Evolutionary conservation across 2,329 filamentous ascomycete species (phyloP).

Genomic region (Zymoseptoria ardabiliae): DNA sequence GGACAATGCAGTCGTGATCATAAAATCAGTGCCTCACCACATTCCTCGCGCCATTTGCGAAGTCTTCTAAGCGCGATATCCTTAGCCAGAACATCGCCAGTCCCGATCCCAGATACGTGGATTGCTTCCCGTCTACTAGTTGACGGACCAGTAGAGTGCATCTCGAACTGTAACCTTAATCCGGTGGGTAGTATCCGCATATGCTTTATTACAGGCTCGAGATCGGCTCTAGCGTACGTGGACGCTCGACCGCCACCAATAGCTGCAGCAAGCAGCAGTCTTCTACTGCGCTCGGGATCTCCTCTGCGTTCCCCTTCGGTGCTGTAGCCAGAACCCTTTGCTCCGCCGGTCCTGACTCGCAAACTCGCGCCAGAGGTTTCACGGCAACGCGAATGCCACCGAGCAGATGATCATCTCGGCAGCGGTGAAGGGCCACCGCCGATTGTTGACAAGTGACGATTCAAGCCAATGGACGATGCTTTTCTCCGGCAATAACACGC

Average conservation of each 20-base stretch:
- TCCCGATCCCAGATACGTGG: background rate
- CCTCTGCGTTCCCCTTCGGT: background rate
- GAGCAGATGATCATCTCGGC: background rate
- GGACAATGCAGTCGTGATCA: conserved; percentile 13
- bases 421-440: background rate
- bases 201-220: background rate
- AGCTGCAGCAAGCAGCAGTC: background rate
- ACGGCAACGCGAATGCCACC: background rate
- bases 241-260: background rate
- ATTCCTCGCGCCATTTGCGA: background rate
- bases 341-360: background rate
- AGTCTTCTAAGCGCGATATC: no score
- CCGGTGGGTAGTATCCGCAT: background rate
- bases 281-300: background rate
- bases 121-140: background rate
- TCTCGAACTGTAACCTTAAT: background rate
- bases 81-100: background rate
- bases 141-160: background rate
- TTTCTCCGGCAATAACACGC: background rate
- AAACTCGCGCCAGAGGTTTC: background rate
- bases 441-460: background rate
- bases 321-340: background rate
- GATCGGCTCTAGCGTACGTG: background rate
- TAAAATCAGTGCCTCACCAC: background rate
- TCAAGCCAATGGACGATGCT: background rate